Evolutionary conservation across 2,329 filamentous ascomycete species (phyloP), one percentile per base, ranked within the genome.

Genomic region (Myriosclerotinia scirpicola): DNA sequence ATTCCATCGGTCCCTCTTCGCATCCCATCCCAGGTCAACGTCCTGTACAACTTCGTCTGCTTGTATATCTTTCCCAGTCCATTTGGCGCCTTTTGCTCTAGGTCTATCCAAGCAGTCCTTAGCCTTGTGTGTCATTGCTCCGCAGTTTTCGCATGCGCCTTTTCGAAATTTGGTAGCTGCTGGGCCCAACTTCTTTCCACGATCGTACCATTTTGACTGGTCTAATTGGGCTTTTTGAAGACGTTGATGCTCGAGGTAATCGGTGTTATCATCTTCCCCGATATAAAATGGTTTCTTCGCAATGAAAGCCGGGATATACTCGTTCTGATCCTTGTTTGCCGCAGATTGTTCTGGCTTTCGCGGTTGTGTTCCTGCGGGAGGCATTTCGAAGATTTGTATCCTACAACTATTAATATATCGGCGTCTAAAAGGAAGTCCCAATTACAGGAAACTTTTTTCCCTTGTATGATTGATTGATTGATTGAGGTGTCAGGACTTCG

Each of bases 251-350:
- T 96, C 92, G 71, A 99, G 91, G 77, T 98, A 99, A 75, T 98
- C 93, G 76, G 86, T 85, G 69, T 90, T 85, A 68, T 89, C 87
- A 76, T 93, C 91, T 73, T 91, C 88, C 74, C 86, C 87, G 65
- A 96, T 88, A 79, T 98, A 99, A 80, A 99, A 99, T 5, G 95
- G 95, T 73, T 96, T 93, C 79, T 97, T 97, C 74, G 93, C 93
- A 81, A 99, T 99, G 84, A 97, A 99, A 64, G 91, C 88, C 7
- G 95, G 95, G 75, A 99, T 99, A 83, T 99, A 99, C 78, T 97
- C 89, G 84, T 99, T 99, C 79, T 95, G 92, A 79, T 96, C 93
- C 78, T 96, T 96, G 65, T 84, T 86, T 20, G 84, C 80, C 20
- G 79, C 81, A 69, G 77, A 76, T 54, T 73, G 70, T 50, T 71